Evolutionary conservation across 345 rosid genomes (phyloP).

Genomic region (Eucalyptus pauciflora): DNA sequence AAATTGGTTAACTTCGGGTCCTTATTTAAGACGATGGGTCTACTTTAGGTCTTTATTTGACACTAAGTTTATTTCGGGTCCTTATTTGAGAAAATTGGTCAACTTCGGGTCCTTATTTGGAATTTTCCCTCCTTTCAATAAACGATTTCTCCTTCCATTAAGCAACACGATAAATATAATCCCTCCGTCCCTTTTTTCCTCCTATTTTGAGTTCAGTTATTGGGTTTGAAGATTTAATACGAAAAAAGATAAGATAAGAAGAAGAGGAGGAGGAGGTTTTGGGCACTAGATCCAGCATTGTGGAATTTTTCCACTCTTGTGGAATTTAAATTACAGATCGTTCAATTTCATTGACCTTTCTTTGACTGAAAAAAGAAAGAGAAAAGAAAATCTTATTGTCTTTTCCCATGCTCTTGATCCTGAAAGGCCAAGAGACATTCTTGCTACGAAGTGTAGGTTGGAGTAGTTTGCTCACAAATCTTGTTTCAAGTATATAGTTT

Average conservation of each 20-base stretch:
- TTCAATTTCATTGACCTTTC: background rate
- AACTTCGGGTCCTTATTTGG: no score
- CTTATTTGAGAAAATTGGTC: no score
- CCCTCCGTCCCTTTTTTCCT: background rate
- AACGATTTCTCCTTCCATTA: constrained; percentile 99
- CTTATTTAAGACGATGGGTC: no score
- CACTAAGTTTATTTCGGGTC: no score
- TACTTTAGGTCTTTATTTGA: no score
- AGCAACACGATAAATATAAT: constrained; percentile 9
- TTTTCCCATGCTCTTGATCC: background rate
- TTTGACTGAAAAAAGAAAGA: background rate
- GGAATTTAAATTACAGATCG: background rate
- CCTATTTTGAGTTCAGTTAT: background rate
- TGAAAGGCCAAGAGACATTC: background rate
- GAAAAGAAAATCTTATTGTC: background rate
- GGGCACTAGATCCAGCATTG: constrained; percentile 25
- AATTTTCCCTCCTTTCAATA: no score
- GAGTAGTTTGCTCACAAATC: background rate
- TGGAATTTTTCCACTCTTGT: constrained; percentile 21
- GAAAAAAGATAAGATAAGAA: background rate
- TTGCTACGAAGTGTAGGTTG: background rate
- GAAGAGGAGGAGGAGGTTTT: background rate
- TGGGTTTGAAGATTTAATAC: background rate
- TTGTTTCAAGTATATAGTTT: background rate
- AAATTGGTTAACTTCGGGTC: no score